Base-by-base conservation (phyloP, 1,284 basidiomycete species). In the Heliocybe sulcata region DNA sequence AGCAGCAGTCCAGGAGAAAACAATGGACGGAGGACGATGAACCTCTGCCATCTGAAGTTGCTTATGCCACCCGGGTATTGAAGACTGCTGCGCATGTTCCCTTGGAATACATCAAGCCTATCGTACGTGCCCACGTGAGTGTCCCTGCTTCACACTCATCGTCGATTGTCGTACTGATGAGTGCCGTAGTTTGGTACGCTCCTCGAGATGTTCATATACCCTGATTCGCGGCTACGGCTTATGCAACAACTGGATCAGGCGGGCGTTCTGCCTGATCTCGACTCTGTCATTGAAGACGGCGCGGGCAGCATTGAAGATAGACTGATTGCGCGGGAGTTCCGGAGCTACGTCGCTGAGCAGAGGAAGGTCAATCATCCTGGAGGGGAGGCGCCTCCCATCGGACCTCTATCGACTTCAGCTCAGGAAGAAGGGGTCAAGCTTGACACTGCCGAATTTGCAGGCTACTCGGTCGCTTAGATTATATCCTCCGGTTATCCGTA, bases 221-320 rank as follows among this genome's bases (percentile, higher is more conserved):
- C 87, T 1, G 84, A 88, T 55, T 87, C 87, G 10, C 79, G 87
- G 2, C 81, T 79, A 2, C 73, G 77, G 54, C 82, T 89, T 56
- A 57, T 85, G 20, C 69, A 73, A 49, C 69, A 87, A 20, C 63
- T 87, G 3, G 68, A 64, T n/a, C 65, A 64, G 16, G 76, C 74
- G 1, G 77, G 75, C 1, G 60, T 86, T 1, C 60, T 76, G 19
- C 56, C 67, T 1, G 75, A 77, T 35, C 57, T 81, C 23, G 70
- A 73, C 66, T 26, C 64, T 56, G 55, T 31, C 12, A 4, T 6
- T 12, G 38, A 42, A 42, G 3, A 20, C n/a, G 8, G 38, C 16
- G n/a, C 3, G 19, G 38, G 29, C 29, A 42, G 38, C 19, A n/a
- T 42, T 42, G 38, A 20, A 42, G 38, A 31, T 12, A 31, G 29